Percentiles rank a stretch among this genome's conserved stretches.
Conservation (phyloP, 2,329 filamentous ascomycete genomes). For the Chaetothyriales sp. region DNA sequence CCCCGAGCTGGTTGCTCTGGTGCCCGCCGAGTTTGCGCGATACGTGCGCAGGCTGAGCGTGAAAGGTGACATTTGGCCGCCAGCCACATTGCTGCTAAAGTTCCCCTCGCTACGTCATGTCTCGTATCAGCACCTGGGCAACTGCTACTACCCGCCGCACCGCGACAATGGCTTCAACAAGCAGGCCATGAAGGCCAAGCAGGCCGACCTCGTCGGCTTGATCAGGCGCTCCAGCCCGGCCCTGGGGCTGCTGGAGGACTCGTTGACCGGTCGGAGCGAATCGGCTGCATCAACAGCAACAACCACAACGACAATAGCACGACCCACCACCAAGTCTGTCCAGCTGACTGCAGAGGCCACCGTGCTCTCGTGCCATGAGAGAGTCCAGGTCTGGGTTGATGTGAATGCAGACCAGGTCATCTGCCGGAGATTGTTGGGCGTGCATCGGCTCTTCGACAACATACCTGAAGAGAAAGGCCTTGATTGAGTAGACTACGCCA, state of each 20-base stretch:
- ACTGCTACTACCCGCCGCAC: background rate
- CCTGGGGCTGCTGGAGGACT: constrained; percentile 41
- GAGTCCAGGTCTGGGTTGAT: background rate
- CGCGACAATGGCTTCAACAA: background rate
- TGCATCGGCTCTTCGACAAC: background rate
- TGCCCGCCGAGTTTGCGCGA: background rate
- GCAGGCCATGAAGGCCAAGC: background rate
- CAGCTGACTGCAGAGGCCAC: background rate
- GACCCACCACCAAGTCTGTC: background rate
- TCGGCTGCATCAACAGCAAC: background rate
- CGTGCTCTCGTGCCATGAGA: background rate
- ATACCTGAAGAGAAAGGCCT: background rate
- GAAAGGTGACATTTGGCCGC: background rate
- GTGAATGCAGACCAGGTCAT: background rate
- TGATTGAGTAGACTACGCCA: no score
- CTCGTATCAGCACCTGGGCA: background rate
- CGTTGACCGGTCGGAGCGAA: constrained; percentile 18
- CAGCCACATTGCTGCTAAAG: background rate
- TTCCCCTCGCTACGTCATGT: background rate
- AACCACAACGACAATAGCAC: no score
- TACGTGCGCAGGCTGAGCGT: background rate
- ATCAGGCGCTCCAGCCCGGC: background rate
- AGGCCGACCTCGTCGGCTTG: background rate
- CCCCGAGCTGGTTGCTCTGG: background rate
- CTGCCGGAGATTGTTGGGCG: background rate